phyloP scores from a whole-genome alignment of 495 filamentous ascomycete species.

The Evansstolkia leycettana region DNA sequence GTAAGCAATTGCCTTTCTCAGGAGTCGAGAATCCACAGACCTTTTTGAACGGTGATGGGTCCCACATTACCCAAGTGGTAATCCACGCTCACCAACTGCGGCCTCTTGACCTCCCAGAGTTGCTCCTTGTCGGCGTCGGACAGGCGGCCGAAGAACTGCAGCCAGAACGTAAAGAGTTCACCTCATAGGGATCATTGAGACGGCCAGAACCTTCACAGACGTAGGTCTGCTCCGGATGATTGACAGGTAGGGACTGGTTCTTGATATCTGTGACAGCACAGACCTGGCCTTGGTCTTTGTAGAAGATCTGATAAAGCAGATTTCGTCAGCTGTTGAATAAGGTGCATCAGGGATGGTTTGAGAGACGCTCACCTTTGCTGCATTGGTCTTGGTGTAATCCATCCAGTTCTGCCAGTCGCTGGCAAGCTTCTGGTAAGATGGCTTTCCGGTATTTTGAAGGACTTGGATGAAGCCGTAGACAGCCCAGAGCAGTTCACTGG shows the following conservation, averaged over 20 bases:
- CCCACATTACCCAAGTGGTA: conserved; percentile 18
- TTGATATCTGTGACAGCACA: conserved; percentile 17
- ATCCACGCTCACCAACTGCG: conserved; percentile 18
- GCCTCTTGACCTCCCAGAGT: conserved; percentile 17
- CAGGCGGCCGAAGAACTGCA: conserved; percentile 20
- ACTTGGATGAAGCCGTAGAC: conserved; percentile 22
- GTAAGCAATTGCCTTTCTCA: background rate
- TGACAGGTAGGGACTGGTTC: conserved; percentile 12
- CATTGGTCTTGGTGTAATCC: conserved; percentile 21
- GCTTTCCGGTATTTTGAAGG: conserved; percentile 9
- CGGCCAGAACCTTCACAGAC: conserved; percentile 12
- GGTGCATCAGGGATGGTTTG: background rate
- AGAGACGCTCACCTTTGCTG: conserved; percentile 7
- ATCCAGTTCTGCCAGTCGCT: conserved; percentile 21
- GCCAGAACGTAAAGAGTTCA: conserved; percentile 24
- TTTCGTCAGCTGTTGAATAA: too few relatives aligned
- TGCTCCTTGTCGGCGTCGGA: conserved; percentile 12
- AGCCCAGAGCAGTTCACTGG: conserved; percentile 21
- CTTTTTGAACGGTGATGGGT: conserved; percentile 24
- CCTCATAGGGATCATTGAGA: conserved; percentile 22
- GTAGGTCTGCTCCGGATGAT: conserved; percentile 15
- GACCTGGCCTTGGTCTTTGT: conserved; percentile 13
- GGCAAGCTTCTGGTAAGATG: conserved; percentile 12
- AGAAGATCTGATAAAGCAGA: conserved; percentile 14
- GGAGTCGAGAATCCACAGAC: conserved; percentile 3